Evolutionary conservation across 345 rosid genomes (phyloP).

Genomic region (Ailanthus altissimus): DNA sequence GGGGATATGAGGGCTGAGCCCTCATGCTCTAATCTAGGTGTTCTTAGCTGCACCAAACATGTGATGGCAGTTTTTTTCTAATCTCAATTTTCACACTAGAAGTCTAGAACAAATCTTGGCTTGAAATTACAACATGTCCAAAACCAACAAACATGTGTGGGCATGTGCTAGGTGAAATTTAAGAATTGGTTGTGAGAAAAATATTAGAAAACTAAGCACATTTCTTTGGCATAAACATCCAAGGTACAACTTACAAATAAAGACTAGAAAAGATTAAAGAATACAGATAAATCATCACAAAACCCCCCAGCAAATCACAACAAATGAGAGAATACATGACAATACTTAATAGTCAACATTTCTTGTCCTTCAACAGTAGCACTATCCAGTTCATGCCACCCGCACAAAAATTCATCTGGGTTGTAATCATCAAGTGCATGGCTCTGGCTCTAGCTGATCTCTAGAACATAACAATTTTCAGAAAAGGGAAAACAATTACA

Average conservation of each 20-base stretch:
- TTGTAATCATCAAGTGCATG: constrained; percentile 4
- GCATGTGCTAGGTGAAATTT: constrained; percentile 28
- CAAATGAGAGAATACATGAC: constrained; percentile 7
- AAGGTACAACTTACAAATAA: constrained; percentile 16
- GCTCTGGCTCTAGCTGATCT: constrained; percentile 9
- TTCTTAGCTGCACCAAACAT: background rate
- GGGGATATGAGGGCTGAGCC: too few relatives aligned
- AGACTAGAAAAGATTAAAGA: constrained; percentile 19
- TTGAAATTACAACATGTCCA: constrained; percentile 15
- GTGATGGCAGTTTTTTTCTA: background rate
- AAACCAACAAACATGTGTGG: constrained; percentile 32
- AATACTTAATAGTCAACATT: constrained; percentile 1
- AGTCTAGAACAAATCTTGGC: background rate
- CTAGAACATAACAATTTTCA: background rate
- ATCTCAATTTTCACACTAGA: constrained; percentile 2
- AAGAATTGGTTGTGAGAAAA: background rate
- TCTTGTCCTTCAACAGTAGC: constrained; percentile 15
- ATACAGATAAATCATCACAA: constrained; percentile 22
- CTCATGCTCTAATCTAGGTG: background rate
- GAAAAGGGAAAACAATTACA: too few relatives aligned
- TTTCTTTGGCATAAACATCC: constrained; percentile 2
- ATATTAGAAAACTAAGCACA: background rate
- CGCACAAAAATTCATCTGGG: background rate
- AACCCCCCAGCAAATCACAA: constrained; percentile 16
- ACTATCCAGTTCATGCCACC: constrained; percentile 14